These are phyloP conservation scores for Xylaria venustula DNA, from an alignment of 495 filamentous ascomycete species.

Conservation along the genomic window DNA sequence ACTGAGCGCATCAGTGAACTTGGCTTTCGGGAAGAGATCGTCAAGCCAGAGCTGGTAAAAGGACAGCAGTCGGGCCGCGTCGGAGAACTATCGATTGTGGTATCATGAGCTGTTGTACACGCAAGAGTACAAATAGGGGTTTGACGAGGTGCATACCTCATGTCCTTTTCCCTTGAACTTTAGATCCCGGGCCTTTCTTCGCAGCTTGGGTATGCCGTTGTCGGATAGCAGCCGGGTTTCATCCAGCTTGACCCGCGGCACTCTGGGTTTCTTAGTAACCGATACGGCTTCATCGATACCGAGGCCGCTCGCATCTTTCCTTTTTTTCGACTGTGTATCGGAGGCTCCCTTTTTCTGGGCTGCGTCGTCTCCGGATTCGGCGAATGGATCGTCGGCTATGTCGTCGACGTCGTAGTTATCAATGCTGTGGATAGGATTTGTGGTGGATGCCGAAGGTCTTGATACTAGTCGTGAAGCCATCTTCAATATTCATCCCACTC, in stretches of 20 bases:
- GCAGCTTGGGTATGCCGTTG: constrained; percentile 79
- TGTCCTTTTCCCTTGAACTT: constrained; percentile 91
- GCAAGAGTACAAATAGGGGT: neutral
- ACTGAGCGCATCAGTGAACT: constrained; percentile 82
- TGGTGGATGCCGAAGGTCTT: constrained; percentile 2
- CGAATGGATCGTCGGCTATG: constrained; percentile 30
- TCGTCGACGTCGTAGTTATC: constrained; percentile 72
- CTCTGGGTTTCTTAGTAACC: constrained; percentile 66
- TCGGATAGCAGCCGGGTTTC: constrained; percentile 74
- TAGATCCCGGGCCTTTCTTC: constrained; percentile 66
- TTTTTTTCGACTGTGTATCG: constrained; percentile 26
- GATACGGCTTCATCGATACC: constrained; percentile 88
- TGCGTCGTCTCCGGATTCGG: constrained; percentile 31
- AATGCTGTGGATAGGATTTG: constrained; percentile 48
- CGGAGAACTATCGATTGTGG: constrained; percentile 63
- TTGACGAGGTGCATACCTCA: constrained; percentile 58
- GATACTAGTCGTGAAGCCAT: constrained; percentile 22
- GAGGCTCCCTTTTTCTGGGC: constrained; percentile 12
- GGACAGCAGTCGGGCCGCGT: constrained; percentile 76
- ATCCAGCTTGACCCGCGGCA: constrained; percentile 80
- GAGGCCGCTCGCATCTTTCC: constrained; percentile 44
- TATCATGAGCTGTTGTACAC: neutral
- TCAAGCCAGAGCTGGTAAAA: constrained; percentile 98
- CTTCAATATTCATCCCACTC: neutral
- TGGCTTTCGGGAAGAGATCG: constrained; percentile 90